phyloP scores from a whole-genome alignment of 2,329 filamentous ascomycete species.

The Penicillium corylophilum region DNA sequence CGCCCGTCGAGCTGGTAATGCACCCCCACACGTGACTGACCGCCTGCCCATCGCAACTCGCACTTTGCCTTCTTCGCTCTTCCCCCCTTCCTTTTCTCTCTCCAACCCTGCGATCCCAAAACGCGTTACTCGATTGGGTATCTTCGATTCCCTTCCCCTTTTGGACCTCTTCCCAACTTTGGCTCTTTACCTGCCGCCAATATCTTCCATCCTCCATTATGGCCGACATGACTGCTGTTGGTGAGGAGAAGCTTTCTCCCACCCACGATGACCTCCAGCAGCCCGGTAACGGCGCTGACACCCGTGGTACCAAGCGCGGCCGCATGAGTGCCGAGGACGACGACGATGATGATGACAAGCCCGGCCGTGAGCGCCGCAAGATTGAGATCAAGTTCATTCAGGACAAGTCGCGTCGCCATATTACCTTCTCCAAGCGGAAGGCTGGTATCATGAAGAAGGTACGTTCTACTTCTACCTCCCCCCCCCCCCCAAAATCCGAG shows the following conservation, averaged over 20 bases:
- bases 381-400: conserved; percentile 99
- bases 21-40: conserved; percentile 29
- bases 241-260: conserved; percentile 71
- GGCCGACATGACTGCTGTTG: conserved; percentile 78
- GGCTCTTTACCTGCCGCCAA: conserved; percentile 11
- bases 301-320: conserved; percentile 84
- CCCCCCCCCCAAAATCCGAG: neutral
- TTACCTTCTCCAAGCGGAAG: conserved; percentile 99
- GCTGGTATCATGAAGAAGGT: conserved; percentile 99
- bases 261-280: conserved; percentile 68
- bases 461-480: conserved; percentile 31
- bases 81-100: conserved; percentile 33
- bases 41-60: conserved; percentile 27
- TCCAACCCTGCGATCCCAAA: conserved; percentile 45
- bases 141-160: conserved; percentile 46
- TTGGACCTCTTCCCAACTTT: conserved; percentile 33
- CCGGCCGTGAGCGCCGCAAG: conserved; percentile 95
- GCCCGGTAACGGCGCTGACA: conserved; percentile 59
- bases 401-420: conserved; percentile 98
- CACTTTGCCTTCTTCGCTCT: conserved; percentile 39
- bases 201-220: conserved; percentile 45
- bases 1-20: neutral
- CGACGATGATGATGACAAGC: conserved; percentile 97
- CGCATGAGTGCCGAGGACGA: conserved; percentile 86
- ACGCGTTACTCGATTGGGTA: conserved; percentile 51